These are phyloP conservation scores for Wickerhamomyces chambardii DNA, from an alignment of 805 yeast species.

Conservation along the genomic window DNA sequence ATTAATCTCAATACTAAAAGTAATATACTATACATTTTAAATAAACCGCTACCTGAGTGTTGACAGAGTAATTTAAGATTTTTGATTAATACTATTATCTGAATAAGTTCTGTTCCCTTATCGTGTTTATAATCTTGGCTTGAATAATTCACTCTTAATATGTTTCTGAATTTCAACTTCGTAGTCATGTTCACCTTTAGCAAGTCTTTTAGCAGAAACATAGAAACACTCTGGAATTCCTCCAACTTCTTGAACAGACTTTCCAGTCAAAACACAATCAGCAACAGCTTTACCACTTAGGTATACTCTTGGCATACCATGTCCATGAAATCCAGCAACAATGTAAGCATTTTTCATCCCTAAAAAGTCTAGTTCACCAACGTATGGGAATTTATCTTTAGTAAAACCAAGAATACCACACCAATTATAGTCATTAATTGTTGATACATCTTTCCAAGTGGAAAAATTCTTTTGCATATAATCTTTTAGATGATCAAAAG, in stretches of 20 bases:
- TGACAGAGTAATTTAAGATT: too few species aligned
- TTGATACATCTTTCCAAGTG: conserved; percentile 22
- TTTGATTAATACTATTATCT: too few species aligned
- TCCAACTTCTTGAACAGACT: not conserved
- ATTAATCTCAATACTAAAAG: too few species aligned
- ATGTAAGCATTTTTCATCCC: conserved; percentile 22
- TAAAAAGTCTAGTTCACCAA: conserved; percentile 26
- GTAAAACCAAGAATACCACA: conserved; percentile 39
- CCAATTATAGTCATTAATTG: conserved; percentile 25
- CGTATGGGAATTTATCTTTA: conserved; percentile 29
- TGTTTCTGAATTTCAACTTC: not conserved
- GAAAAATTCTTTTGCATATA: conserved; percentile 23
- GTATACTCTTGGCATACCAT: conserved; percentile 41
- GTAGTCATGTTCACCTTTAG: not conserved
- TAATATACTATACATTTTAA: too few species aligned
- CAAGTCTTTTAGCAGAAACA: not conserved
- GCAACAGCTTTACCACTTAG: conserved; percentile 31
- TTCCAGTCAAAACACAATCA: conserved; percentile 7
- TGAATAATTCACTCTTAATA: not conserved
- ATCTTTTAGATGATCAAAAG: conserved; percentile 14
- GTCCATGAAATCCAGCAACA: conserved; percentile 42
- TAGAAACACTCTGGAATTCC: not conserved
- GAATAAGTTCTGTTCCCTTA: too few species aligned
- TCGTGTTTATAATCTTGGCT: not conserved
- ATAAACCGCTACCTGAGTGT: too few species aligned